Evolutionary conservation across 1,284 basidiomycete genomes (phyloP), one percentile per base, ranked within the genome.

Genomic region (Ceratobasidium sp.): DNA sequence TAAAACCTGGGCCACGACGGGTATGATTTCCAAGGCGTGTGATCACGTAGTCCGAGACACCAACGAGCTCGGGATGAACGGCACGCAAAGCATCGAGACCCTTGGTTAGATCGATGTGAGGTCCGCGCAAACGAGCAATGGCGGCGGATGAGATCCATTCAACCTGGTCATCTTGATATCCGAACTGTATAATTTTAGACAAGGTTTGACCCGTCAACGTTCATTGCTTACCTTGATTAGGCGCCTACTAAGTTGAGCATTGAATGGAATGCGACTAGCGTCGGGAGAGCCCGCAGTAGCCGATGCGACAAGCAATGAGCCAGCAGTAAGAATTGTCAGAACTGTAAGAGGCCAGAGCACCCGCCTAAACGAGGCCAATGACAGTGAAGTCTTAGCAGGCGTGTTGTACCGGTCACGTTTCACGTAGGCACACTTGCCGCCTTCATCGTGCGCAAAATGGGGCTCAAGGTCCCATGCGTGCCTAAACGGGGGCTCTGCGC

Each of bases 1-100:
- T 42, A 17, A 64, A 70, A 12, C 69, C 69, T 8, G 69, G 60
- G 2, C 69, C 69, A 38, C 64, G 64, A 17, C 42, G 69, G 13
- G 50, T 65, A 29, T 60, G 45, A 57, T 65, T 64, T 20, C 57
- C 60, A 40, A 70, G 47, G 10, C 53, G 42, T 10, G 49, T 53
- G 52, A 70, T 54, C 20, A 70, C n/a, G 25, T 47, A 42, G 22
- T 60, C 56, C 25, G 58, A 45, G 12, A 70, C 38, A 20, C 53
- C 58, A 6, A 50, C 7, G 38, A 69, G 56, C 35, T 60, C 49
- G 25, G 68, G 68, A 32, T 69, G 50, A 25, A 10, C 12, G 20
- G 45, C 25, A 25, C 60, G 52, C 31, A 65, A 34, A 10, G 40
- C 43, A 25, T 52, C 57, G 5, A 49, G n/a, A 20, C 17, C 42